Conservation (phyloP, 202 grass and related monocot genomes). For the Carex arenaria region DNA sequence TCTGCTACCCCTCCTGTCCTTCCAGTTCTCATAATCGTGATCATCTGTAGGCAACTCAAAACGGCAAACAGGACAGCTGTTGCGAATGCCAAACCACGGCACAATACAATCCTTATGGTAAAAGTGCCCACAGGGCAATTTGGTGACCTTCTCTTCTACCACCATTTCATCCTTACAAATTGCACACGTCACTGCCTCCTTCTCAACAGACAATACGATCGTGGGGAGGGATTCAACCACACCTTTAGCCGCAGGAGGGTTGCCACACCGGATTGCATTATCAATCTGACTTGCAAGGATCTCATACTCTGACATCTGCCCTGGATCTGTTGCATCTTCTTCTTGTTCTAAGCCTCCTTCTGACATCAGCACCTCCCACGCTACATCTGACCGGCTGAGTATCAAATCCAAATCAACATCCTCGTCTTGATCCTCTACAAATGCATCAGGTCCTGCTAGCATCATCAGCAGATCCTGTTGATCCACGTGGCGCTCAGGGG, state of each 20-base stretch:
- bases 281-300: conserved; percentile 32
- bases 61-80: conserved; percentile 84
- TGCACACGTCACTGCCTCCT: conserved; percentile 34
- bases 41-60: conserved; percentile 89
- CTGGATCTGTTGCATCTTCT: conserved; percentile 52
- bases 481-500: conserved; percentile 20
- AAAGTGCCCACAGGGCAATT: conserved; percentile 69
- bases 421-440: conserved; percentile 29
- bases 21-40: conserved; percentile 74
- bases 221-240: conserved; percentile 66
- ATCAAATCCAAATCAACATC: conserved; percentile 50
- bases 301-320: conserved; percentile 38
- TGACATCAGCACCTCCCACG: conserved; percentile 16
- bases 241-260: conserved; percentile 53
- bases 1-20: conserved; percentile 18
- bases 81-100: conserved; percentile 71
- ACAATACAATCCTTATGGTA: conserved; percentile 83
- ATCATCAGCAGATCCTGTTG: conserved; percentile 10
- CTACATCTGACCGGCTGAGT: conserved; percentile 21
- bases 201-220: conserved; percentile 33
- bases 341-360: conserved; percentile 13
- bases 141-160: conserved; percentile 46
- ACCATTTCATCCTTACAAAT: conserved; percentile 75
- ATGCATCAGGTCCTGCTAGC: conserved; percentile 24
- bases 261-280: conserved; percentile 15